Conservation (phyloP, 305 asterid genomes). For the Fraxinus latifolia region DNA sequence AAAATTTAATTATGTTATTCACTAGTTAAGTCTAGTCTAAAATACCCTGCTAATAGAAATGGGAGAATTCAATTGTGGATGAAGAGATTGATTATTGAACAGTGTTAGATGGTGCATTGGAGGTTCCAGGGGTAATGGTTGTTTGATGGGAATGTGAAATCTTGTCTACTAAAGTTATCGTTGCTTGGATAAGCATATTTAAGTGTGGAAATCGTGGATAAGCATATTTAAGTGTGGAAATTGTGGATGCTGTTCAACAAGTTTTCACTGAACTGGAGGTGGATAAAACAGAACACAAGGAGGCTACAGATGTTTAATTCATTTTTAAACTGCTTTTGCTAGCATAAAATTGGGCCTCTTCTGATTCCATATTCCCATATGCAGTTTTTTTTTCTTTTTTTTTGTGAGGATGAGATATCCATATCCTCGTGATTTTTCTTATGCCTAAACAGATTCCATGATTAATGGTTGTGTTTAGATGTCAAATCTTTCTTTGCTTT, state of each 20-base stretch:
- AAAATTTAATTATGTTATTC: not conserved
- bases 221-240: not conserved
- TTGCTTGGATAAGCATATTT: not conserved
- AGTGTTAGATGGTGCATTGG: not conserved
- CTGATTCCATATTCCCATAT: not conserved
- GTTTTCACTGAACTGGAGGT: not conserved
- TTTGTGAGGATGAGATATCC: not conserved
- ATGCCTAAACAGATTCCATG: not conserved
- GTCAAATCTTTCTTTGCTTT: not conserved
- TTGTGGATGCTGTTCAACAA: not conserved
- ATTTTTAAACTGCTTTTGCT: not conserved
- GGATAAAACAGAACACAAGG: not conserved
- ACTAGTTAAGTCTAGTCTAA: not conserved
- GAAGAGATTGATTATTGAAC: not conserved
- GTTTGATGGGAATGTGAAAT: not conserved
- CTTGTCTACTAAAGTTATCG: not conserved
- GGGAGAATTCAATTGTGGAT: not conserved
- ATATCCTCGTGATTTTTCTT: not conserved
- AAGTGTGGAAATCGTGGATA: not conserved
- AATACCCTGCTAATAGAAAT: not conserved
- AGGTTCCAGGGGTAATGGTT: not conserved
- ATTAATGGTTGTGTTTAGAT: not conserved
- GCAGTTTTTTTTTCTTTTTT: not conserved
- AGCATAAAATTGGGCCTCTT: not conserved
- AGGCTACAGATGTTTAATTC: not conserved